Evolutionary conservation across 1,284 basidiomycete genomes (phyloP).

Genomic region (Malassezia arunalokei): DNA sequence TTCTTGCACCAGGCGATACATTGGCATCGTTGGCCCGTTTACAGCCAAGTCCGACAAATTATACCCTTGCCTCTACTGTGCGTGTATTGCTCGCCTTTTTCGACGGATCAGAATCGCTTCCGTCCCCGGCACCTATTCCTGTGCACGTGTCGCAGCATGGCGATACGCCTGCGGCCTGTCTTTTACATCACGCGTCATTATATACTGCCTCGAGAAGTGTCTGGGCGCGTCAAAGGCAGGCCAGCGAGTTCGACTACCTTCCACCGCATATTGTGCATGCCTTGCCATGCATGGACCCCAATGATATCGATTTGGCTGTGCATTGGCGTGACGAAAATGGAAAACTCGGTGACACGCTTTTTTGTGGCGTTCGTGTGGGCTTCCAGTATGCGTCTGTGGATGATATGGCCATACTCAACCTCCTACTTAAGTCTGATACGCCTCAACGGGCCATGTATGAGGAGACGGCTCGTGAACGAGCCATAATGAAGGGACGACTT

Average conservation of each 20-base stretch:
- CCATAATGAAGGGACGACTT: slow-evolving; percentile 19
- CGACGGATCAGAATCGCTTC: background rate
- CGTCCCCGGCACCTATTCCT: background rate
- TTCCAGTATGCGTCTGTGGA: background rate
- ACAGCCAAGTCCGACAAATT: background rate
- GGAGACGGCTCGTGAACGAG: slow-evolving; percentile 24
- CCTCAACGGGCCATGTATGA: slow-evolving; percentile 23
- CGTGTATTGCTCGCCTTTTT: background rate
- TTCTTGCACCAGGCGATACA: background rate
- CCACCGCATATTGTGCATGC: background rate
- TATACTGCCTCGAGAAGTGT: background rate
- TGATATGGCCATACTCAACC: background rate
- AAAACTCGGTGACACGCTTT: background rate
- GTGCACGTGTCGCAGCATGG: background rate
- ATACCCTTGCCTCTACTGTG: background rate
- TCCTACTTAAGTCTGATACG: background rate
- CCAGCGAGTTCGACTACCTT: too few relatives aligned
- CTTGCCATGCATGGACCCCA: background rate
- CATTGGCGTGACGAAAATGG: background rate
- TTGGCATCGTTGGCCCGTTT: background rate
- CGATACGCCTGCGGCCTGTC: background rate
- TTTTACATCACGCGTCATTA: background rate
- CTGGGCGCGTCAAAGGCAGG: background rate
- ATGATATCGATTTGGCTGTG: slow-evolving; percentile 8
- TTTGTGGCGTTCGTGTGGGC: slow-evolving; percentile 5